Percentiles rank a stretch among this genome's conserved stretches.
phyloP scores from a whole-genome alignment of 805 yeast species.

The Jamesozyma jinghongensis region DNA sequence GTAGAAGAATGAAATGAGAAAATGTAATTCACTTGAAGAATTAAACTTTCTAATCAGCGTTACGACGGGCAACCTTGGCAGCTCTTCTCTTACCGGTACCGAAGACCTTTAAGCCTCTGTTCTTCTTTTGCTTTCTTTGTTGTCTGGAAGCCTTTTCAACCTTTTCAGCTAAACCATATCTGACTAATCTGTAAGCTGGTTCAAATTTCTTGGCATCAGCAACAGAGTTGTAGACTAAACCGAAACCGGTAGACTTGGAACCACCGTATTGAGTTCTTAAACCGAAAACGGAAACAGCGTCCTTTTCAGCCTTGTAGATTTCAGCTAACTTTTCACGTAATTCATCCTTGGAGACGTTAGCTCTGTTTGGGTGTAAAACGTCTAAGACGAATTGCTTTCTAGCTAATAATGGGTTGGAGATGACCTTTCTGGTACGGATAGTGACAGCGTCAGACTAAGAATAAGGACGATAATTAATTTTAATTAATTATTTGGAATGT shows the following conservation, averaged over 20 bases:
- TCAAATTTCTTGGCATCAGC: slow-evolving; percentile 98
- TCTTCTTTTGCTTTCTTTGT: slow-evolving; percentile 99
- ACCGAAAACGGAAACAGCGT: slow-evolving; percentile 94
- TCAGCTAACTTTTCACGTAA: slow-evolving; percentile 89
- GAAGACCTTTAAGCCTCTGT: slow-evolving; percentile 97
- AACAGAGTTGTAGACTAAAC: slow-evolving; percentile 94
- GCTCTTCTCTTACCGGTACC: slow-evolving; percentile 97
- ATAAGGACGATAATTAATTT: neutral
- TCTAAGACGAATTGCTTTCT: slow-evolving; percentile 99
- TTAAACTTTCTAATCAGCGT: slow-evolving; percentile 49
- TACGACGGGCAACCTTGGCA: slow-evolving; percentile 85
- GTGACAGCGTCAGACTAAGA: slow-evolving; percentile 96
- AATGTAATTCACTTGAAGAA: neutral
- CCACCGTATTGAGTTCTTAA: slow-evolving; percentile 99
- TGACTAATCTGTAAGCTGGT: slow-evolving; percentile 98
- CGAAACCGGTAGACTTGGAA: slow-evolving; percentile 98
- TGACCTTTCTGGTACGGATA: slow-evolving; percentile 97
- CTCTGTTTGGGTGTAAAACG: slow-evolving; percentile 98
- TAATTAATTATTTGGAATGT: slow-evolving; percentile 3
- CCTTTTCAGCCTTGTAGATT: slow-evolving; percentile 85
- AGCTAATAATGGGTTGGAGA: slow-evolving; percentile 97
- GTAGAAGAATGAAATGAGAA: slow-evolving; percentile 1
- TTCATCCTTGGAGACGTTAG: slow-evolving; percentile 99
- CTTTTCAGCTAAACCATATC: slow-evolving; percentile 95
- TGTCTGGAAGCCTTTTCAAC: slow-evolving; percentile 98